These are phyloP conservation scores for Fusarium sp. DNA, from an alignment of 2,329 filamentous ascomycete species.

Conservation along the genomic window DNA sequence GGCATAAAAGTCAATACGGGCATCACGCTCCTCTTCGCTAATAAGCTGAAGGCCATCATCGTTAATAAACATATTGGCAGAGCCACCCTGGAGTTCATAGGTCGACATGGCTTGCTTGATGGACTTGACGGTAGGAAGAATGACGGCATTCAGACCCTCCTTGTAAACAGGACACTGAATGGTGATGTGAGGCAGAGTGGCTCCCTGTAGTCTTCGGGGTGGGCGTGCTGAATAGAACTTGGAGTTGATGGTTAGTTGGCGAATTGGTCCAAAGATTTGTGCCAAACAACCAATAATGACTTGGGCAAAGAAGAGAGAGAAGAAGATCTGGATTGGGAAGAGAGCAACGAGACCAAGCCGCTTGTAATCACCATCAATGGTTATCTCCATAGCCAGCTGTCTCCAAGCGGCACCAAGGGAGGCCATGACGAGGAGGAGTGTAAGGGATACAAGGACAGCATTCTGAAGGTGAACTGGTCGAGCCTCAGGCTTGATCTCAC, in stretches of 20 bases:
- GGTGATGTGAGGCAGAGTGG: constrained; percentile 77
- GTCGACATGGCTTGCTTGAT: constrained; percentile 83
- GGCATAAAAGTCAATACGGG: constrained; percentile 75
- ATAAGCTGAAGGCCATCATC: constrained; percentile 80
- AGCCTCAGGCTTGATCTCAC: constrained; percentile 72
- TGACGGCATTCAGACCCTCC: constrained; percentile 81
- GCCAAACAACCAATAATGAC: constrained; percentile 81
- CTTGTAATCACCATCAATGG: constrained; percentile 71
- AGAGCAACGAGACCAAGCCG: constrained; percentile 75
- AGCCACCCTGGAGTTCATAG: constrained; percentile 82
- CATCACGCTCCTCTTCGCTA: constrained; percentile 69
- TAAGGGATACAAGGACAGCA: constrained; percentile 74
- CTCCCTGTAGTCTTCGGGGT: constrained; percentile 69
- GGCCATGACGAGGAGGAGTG: constrained; percentile 72
- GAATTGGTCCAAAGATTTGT: constrained; percentile 81
- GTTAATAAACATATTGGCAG: constrained; percentile 81
- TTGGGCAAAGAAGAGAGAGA: constrained; percentile 84
- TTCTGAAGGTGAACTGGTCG: constrained; percentile 78
- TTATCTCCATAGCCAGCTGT: constrained; percentile 75
- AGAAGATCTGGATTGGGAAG: constrained; percentile 80
- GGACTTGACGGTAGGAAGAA: constrained; percentile 80
- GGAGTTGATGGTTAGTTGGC: constrained; percentile 79
- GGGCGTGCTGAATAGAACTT: constrained; percentile 84
- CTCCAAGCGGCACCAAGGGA: constrained; percentile 78
- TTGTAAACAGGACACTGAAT: constrained; percentile 93